A percentile compares a stretch with the other conserved stretches of the same genome.
These are phyloP conservation scores for Volvox africanus DNA, from an alignment of 139 green algal species.

Conservation along the genomic window DNA sequence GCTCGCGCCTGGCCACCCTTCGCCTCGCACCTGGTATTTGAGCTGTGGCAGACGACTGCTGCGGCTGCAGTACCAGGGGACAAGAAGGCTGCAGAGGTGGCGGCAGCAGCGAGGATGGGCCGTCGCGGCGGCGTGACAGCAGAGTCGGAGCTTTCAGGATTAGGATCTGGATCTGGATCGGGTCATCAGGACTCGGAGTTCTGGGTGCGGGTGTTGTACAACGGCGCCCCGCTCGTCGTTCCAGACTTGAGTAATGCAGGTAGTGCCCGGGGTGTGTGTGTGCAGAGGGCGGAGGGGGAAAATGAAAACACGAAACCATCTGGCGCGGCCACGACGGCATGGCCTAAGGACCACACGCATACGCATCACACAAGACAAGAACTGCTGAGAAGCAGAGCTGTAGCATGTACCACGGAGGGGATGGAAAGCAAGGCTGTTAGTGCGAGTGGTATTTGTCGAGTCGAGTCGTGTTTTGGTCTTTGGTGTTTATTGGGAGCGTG, in stretches of 20 bases:
- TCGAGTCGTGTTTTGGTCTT: too few relatives aligned
- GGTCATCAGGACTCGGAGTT: not conserved
- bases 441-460: too few relatives aligned
- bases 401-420: too few relatives aligned
- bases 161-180: not conserved
- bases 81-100: slow-evolving; percentile 1
- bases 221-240: slow-evolving; percentile 31
- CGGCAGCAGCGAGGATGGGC: not conserved
- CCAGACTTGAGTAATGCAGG: not conserved
- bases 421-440: too few relatives aligned
- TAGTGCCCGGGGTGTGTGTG: not conserved
- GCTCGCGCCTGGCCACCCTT: slow-evolving; percentile 68
- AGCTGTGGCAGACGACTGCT: slow-evolving; percentile 67
- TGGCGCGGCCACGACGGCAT: too few relatives aligned
- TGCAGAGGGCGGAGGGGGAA: not conserved
- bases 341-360: too few relatives aligned
- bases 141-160: too few relatives aligned
- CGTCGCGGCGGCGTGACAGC: not conserved
- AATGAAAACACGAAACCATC: too few relatives aligned
- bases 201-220: slow-evolving; percentile 43
- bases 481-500: too few relatives aligned
- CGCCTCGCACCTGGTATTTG: slow-evolving; percentile 63
- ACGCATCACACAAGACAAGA: too few relatives aligned
- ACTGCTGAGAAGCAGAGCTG: too few relatives aligned
- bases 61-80: not conserved